Evolutionary conservation across 2,329 filamentous ascomycete species (phyloP).

Genomic region (Hymenoscyphus infarciens): DNA sequence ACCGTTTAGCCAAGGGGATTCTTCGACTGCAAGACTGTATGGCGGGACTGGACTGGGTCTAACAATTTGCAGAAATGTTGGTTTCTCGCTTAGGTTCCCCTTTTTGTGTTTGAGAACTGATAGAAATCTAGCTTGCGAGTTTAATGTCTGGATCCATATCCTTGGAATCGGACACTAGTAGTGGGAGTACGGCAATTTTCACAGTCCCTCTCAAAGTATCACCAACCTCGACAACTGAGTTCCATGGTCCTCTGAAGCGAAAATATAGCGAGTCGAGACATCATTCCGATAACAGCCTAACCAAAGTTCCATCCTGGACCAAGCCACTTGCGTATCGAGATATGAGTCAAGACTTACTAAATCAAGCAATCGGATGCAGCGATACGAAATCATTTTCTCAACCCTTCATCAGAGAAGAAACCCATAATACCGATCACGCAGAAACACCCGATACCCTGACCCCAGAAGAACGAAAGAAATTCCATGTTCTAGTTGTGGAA

Average conservation of each 20-base stretch:
- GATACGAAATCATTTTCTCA: constrained; percentile 10
- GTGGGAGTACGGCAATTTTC: constrained; percentile 27
- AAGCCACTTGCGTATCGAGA: constrained; percentile 12
- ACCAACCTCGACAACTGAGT: background rate
- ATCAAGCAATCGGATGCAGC: constrained; percentile 19
- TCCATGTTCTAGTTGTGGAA: constrained; percentile 28
- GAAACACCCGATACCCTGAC: constrained; percentile 4
- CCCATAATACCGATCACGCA: constrained; percentile 2
- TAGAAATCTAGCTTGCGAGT: constrained; percentile 20
- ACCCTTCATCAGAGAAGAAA: background rate
- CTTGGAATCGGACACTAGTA: constrained; percentile 17
- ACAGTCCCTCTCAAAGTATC: constrained; percentile 24
- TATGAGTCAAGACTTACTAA: constrained; percentile 19
- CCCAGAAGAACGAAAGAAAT: constrained; percentile 10
- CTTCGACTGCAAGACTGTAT: constrained; percentile 73
- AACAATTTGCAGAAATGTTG: constrained; percentile 50
- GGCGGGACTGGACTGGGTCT: constrained; percentile 74
- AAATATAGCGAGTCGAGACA: background rate
- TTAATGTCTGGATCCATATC: constrained; percentile 27
- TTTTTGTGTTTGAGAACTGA: background rate
- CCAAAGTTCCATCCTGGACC: constrained; percentile 10
- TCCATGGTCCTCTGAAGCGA: background rate
- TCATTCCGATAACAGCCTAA: background rate
- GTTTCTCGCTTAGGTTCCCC: background rate
- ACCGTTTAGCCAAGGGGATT: constrained; percentile 75